A percentile compares a stretch with the other conserved stretches of the same genome.
Conservation (phyloP, 1,139 yeast species). For the Debaryomycetaceae sp. region DNA sequence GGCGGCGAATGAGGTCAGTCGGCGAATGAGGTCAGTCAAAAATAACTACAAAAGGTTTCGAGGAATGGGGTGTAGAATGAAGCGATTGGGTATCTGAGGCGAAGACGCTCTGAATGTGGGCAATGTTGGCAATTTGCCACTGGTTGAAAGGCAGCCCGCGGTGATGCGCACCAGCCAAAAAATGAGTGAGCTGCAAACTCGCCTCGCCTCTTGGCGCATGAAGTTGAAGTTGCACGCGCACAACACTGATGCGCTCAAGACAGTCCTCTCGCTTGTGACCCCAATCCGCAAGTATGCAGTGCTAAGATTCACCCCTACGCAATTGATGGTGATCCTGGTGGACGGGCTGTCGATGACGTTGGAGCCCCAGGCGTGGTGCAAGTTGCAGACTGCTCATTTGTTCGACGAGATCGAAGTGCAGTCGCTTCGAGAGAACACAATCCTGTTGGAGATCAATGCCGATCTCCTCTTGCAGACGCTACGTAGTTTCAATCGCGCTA, state of each 20-base stretch:
- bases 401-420: slow-evolving; percentile 49
- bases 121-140: neutral
- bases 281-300: slow-evolving; percentile 29
- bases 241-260: slow-evolving; percentile 24
- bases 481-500: slow-evolving; percentile 49
- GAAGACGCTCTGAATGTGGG: neutral
- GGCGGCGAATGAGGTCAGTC: neutral
- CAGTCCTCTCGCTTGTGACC: slow-evolving; percentile 27
- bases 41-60: neutral
- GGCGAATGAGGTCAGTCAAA: too few relatives aligned
- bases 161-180: too few relatives aligned
- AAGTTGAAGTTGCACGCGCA: slow-evolving; percentile 32
- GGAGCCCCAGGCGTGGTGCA: slow-evolving; percentile 65
- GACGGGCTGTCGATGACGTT: slow-evolving; percentile 31
- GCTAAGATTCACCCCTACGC: slow-evolving; percentile 44
- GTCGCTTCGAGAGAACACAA: slow-evolving; percentile 42
- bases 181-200: neutral
- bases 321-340: slow-evolving; percentile 47
- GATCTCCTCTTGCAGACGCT: slow-evolving; percentile 54
- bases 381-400: slow-evolving; percentile 35
- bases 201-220: slow-evolving; percentile 15
- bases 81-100: slow-evolving; percentile 1
- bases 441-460: slow-evolving; percentile 52
- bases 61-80: neutral
- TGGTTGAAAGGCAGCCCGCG: too few relatives aligned